Evolutionary conservation across 2,329 filamentous ascomycete species (phyloP), one percentile per base, ranked within the genome.

Genomic region (Paradendryphiella salina): DNA sequence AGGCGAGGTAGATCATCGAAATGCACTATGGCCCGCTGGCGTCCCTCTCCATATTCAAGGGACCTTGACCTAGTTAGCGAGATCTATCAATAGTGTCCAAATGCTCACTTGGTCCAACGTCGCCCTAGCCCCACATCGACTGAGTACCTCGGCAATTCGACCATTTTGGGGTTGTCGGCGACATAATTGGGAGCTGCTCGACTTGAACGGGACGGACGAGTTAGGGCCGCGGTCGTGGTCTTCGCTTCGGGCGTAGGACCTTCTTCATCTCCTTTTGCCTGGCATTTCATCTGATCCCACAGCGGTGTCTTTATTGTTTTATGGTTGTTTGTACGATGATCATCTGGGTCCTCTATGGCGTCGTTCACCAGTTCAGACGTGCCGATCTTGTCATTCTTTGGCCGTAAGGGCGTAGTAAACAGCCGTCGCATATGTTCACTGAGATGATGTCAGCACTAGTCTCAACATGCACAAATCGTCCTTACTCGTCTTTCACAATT

Each of bases 1-100:
- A 99, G 80, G 34, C 90, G 82, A 15, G 80, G 75, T 28, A 97
- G 85, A 65, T 94, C 90, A n/a, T 81, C 77, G 54, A 81, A 84
- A 49, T 89, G 83, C 1, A 94, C 84, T 1, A 81, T 84, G 1
- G 86, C 83, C 54, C 85, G 80, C 41, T 83, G 82, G 46, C 80
- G 82, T 2, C 84, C 83, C 20, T 74, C 62, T 3, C 85, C 85
- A 66, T 84, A 90, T 2, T 84, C 76, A 1, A 92, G 76, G 1
- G 86, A 81, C 41, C 77, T 77, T 13, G 5, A 5, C 7, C 17
- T 33, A 20, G 33, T 54, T 56, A 62, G 53, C 21, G 14, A 35
- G 31, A 20, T 23, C 14, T 32, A 11, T 7, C n/a, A 13, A 11
- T 33, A 5, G 7, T n/a, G 10, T 18, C 2, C 15, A 6, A 14